These are phyloP conservation scores for Colletotrichum lini DNA, from an alignment of 2,329 filamentous ascomycete species.

Conservation along the genomic window DNA sequence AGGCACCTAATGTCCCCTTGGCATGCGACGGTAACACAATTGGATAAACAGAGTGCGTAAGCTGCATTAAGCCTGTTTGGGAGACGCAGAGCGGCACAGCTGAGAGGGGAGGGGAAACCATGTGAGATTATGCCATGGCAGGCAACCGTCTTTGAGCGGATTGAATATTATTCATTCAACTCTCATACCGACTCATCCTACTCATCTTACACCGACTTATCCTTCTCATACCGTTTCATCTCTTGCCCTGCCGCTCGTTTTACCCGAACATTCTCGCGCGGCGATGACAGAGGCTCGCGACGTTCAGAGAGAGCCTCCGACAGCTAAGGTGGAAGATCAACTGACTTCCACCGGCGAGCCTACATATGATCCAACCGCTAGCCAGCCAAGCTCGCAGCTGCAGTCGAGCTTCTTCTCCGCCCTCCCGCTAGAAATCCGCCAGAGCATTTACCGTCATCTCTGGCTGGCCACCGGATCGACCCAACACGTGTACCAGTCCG, in stretches of 20 bases:
- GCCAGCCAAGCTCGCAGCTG: background rate
- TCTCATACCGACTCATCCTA: background rate
- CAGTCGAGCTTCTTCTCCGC: constrained; percentile 35
- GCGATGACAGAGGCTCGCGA: background rate
- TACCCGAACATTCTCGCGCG: background rate
- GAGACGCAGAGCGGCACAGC: constrained; percentile 10
- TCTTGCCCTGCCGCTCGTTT: background rate
- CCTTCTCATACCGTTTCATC: background rate
- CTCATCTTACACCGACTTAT: background rate
- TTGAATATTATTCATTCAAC: background rate
- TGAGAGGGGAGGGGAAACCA: background rate
- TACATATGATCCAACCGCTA: background rate
- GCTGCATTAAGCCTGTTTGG: constrained; percentile 32
- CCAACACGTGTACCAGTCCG: constrained; percentile 35
- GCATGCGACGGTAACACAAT: constrained; percentile 7
- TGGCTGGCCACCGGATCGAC: constrained; percentile 29
- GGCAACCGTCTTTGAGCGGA: background rate
- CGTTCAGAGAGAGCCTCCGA: background rate
- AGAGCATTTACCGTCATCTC: constrained; percentile 29
- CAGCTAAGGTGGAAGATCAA: background rate
- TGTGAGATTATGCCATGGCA: background rate
- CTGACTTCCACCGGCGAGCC: background rate
- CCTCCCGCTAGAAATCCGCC: constrained; percentile 35
- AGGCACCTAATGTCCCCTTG: background rate
- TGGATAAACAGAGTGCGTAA: constrained; percentile 20